Evolutionary conservation across 2,329 filamentous ascomycete genomes (phyloP).

Genomic region (Dissoconium aciculare): DNA sequence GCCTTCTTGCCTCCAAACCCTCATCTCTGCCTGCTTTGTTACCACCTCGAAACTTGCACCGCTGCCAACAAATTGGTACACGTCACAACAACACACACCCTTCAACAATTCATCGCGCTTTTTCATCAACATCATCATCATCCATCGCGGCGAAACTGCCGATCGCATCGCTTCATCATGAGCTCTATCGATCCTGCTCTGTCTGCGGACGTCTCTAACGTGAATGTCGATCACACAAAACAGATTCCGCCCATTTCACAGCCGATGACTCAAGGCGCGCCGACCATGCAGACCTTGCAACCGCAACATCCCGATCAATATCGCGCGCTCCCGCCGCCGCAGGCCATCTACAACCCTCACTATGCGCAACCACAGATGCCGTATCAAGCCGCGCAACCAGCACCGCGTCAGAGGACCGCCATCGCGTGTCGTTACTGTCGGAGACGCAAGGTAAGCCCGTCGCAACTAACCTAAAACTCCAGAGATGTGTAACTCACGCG

Average conservation of each 20-base stretch:
- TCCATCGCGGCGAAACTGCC: too few species aligned
- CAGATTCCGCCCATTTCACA: conserved; percentile 24
- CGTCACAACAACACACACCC: too few species aligned
- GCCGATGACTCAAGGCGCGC: conserved; percentile 18
- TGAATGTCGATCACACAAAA: conserved; percentile 14
- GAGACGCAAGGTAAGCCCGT: conserved; percentile 38
- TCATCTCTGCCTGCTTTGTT: conserved; percentile 5
- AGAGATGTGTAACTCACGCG: too few species aligned
- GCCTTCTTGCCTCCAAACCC: conserved; percentile 6
- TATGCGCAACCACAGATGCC: conserved; percentile 28
- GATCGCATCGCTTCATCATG: conserved; percentile 12
- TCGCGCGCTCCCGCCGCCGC: conserved; percentile 31
- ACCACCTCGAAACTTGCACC: conserved; percentile 4
- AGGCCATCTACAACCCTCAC: conserved; percentile 32
- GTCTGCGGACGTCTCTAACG: conserved; percentile 14
- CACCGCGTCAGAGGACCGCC: conserved; percentile 45
- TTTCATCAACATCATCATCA: too few species aligned
- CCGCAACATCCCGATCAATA: conserved; percentile 32
- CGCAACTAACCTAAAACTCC: too few species aligned
- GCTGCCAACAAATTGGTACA: too few species aligned
- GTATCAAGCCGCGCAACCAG: conserved; percentile 32
- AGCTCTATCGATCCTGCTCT: conserved; percentile 21
- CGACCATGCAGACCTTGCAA: conserved; percentile 33
- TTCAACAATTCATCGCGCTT: too few species aligned
- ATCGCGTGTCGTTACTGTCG: conserved; percentile 47